Evolutionary conservation across 2,329 filamentous ascomycete species (phyloP).

Genomic region (Cladosporium sp.): DNA sequence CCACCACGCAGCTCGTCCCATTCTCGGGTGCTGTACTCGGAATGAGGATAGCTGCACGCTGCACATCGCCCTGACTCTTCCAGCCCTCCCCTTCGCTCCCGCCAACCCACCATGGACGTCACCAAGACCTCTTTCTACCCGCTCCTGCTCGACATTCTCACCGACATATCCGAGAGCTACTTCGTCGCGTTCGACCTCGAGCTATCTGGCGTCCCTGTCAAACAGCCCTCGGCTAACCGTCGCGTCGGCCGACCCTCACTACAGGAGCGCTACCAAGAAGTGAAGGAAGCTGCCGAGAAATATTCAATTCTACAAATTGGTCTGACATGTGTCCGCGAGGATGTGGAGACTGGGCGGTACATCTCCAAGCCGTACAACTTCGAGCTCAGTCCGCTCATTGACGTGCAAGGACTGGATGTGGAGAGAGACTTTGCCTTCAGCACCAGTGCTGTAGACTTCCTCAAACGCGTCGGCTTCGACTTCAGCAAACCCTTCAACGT

Average conservation of each 20-base stretch:
- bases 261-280: slow-evolving; percentile 58
- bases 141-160: slow-evolving; percentile 53
- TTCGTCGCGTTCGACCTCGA: slow-evolving; percentile 65
- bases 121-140: slow-evolving; percentile 46
- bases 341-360: slow-evolving; percentile 52
- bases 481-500: slow-evolving; percentile 52
- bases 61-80: slow-evolving; percentile 3
- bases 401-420: slow-evolving; percentile 49
- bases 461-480: slow-evolving; percentile 55
- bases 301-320: slow-evolving; percentile 64
- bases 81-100: not conserved
- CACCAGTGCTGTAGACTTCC: slow-evolving; percentile 58
- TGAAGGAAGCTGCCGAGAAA: slow-evolving; percentile 56
- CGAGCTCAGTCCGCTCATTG: slow-evolving; percentile 54
- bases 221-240: slow-evolving; percentile 32
- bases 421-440: slow-evolving; percentile 56
- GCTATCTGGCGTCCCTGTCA: slow-evolving; percentile 58
- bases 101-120: slow-evolving; percentile 50
- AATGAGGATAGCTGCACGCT: slow-evolving; percentile 5
- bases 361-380: slow-evolving; percentile 62
- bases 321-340: slow-evolving; percentile 61
- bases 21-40: not conserved
- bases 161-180: slow-evolving; percentile 53
- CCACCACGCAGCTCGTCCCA: not conserved
- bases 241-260: slow-evolving; percentile 41